Evolutionary conservation across 805 yeast species (phyloP).

Genomic region (Candida golubevii): DNA sequence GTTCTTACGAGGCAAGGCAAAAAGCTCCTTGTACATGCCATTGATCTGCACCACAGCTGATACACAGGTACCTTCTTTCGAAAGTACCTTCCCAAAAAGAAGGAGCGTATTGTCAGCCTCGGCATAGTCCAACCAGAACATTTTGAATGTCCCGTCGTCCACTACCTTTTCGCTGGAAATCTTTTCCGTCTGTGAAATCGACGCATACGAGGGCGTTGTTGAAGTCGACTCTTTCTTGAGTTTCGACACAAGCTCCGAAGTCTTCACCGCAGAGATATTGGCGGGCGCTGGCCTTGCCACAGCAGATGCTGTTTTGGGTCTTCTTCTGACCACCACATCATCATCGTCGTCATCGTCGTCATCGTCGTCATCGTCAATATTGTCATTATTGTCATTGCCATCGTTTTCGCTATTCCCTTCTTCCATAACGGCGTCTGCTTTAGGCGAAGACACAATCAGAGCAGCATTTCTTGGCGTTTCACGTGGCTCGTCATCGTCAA

Average conservation of each 20-base stretch:
- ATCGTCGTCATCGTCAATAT: background rate
- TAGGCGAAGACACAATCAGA: too few relatives aligned
- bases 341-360: slow-evolving; percentile 36
- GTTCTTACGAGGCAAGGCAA: slow-evolving; percentile 63
- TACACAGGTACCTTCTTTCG: slow-evolving; percentile 53
- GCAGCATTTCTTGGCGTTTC: too few relatives aligned
- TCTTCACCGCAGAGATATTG: slow-evolving; percentile 39
- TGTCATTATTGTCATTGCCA: background rate
- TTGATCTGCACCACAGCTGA: slow-evolving; percentile 76
- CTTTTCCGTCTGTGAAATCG: slow-evolving; percentile 31
- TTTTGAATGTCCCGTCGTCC: slow-evolving; percentile 47
- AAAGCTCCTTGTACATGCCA: slow-evolving; percentile 67
- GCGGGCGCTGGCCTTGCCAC: slow-evolving; percentile 37
- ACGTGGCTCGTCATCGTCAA: background rate
- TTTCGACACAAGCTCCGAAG: slow-evolving; percentile 16
- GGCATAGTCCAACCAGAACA: slow-evolving; percentile 88
- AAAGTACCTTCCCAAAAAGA: slow-evolving; percentile 74
- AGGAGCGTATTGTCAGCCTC: slow-evolving; percentile 68
- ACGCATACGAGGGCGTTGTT: slow-evolving; percentile 21
- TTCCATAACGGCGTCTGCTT: background rate
- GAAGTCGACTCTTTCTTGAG: slow-evolving; percentile 8
- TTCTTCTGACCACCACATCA: slow-evolving; percentile 53
- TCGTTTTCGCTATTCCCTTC: background rate
- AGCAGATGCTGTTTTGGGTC: slow-evolving; percentile 47
- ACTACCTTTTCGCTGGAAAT: slow-evolving; percentile 18